Evolutionary conservation across 805 yeast species (phyloP), one percentile per base, ranked within the genome.

Genomic region (Suhomyces canberraensis): DNA sequence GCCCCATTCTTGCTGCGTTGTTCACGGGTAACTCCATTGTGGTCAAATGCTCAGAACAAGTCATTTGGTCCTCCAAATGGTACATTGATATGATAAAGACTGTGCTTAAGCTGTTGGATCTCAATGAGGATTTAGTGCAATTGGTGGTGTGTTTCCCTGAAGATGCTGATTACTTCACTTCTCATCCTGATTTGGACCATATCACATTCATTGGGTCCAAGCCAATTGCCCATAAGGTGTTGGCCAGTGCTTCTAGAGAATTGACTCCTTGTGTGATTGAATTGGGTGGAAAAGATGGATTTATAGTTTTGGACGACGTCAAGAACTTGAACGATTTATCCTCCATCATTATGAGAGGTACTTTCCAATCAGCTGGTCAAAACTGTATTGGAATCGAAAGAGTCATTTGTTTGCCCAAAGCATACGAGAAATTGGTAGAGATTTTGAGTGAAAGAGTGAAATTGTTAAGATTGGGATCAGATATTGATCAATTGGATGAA

Each of bases 331-430:
- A 64, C 19, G 81, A 95, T 0, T 48, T 68, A 16, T 52, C 71
- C 0, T 86, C 96, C 11, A 79, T 89, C 17, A 74, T 93, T 26
- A 75, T 93, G 83, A 75, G 99, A 54, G 99, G 98, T 24, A 83
- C 96, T 0, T 93, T 91, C 68, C 99, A 93, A 64, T 84, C 95
- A 36, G 85, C 96, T 0, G 99, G 99, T 9, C 99, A 93, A 64
- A 93, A 93, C 58, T 93, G 99, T 66, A 93, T 93, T 52, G 98
- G 99, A 25, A 85, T 93, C 37, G 99, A 93, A 64, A 74, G 98
- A 40, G 95, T 93, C 5, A 82, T 93, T 44, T 88, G 90, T 25
- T 71, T 87, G 30, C 84, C 84, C 4, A 66, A 68, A 28, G 76
- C 79, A 18, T 90, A 93, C 61, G 81, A 78, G 16, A 51, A 61